Evolutionary conservation across 1,284 basidiomycete species (phyloP).

Genomic region (Anthracocystis panici-leucophaei): DNA sequence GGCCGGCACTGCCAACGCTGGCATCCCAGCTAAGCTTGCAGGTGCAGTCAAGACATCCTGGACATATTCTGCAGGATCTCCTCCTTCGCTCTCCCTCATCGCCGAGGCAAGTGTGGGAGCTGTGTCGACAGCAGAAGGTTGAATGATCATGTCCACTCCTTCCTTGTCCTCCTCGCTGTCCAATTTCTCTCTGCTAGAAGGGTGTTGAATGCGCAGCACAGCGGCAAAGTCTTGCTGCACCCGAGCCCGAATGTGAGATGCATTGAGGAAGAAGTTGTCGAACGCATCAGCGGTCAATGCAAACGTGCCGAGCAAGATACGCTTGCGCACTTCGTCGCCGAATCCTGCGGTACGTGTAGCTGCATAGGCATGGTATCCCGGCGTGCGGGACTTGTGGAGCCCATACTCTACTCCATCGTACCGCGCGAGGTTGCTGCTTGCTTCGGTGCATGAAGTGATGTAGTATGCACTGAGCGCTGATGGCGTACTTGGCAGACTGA

Average conservation of each 20-base stretch:
- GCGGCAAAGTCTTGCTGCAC: conserved; percentile 81
- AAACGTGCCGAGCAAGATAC: conserved; percentile 91
- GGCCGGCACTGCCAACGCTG: conserved; percentile 82
- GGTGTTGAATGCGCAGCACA: conserved; percentile 76
- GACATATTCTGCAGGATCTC: conserved; percentile 74
- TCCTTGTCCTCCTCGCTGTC: background rate
- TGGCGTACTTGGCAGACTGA: conserved; percentile 81
- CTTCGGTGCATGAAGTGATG: conserved; percentile 92
- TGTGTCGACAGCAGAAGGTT: conserved; percentile 73
- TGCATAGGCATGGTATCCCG: conserved; percentile 54
- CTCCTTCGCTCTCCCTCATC: conserved; percentile 1
- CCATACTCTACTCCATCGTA: conserved; percentile 84
- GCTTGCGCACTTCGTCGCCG: conserved; percentile 85
- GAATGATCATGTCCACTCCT: conserved; percentile 82
- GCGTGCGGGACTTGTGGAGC: conserved; percentile 46
- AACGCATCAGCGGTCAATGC: conserved; percentile 92
- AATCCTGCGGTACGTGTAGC: conserved; percentile 75
- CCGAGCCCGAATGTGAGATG: conserved; percentile 80
- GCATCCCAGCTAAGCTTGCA: conserved; percentile 88
- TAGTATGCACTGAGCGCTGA: conserved; percentile 94
- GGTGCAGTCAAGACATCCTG: conserved; percentile 94
- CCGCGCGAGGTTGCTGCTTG: conserved; percentile 89
- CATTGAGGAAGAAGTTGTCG: conserved; percentile 95
- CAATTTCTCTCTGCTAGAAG: background rate
- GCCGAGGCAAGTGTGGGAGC: conserved; percentile 53